Conservation (phyloP, 2,329 filamentous ascomycete species). For the Nothopassalora personata region DNA sequence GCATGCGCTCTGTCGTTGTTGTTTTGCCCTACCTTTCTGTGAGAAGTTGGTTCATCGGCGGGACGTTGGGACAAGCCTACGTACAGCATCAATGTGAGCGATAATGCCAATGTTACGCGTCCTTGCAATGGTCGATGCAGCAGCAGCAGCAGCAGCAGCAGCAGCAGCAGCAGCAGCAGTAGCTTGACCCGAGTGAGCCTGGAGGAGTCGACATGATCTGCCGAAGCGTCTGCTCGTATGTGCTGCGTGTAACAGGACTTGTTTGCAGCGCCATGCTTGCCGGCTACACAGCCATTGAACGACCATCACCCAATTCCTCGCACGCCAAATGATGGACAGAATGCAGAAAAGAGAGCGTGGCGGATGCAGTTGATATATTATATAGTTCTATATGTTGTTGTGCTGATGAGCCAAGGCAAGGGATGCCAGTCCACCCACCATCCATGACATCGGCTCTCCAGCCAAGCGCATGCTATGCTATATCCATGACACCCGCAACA, state of each 20-base stretch:
- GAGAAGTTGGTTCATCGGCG: constrained; percentile 5
- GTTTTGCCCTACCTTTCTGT: constrained; percentile 68
- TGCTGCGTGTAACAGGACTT: not conserved
- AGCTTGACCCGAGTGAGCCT: constrained; percentile 5
- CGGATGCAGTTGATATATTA: not conserved
- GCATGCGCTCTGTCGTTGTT: constrained; percentile 97
- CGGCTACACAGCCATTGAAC: constrained; percentile 21
- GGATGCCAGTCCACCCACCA: not conserved
- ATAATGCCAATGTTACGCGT: constrained; percentile 86
- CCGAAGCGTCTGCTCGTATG: constrained; percentile 7
- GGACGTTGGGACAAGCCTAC: constrained; percentile 22
- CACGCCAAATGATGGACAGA: not conserved
- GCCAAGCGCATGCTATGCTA: not conserved
- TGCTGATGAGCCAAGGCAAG: not conserved
- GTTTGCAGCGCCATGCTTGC: constrained; percentile 3
- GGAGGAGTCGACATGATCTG: constrained; percentile 5
- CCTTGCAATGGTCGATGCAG: not conserved
- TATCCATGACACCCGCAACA: not conserved
- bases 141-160: not conserved
- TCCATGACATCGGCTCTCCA: not conserved
- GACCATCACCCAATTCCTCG: constrained; percentile 11
- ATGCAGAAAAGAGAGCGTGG: not conserved
- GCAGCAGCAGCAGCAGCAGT: not conserved
- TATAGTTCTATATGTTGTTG: no score
- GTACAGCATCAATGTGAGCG: constrained; percentile 87